Conservation (phyloP, 331 rosid genomes). For the Saraca asoca region DNA sequence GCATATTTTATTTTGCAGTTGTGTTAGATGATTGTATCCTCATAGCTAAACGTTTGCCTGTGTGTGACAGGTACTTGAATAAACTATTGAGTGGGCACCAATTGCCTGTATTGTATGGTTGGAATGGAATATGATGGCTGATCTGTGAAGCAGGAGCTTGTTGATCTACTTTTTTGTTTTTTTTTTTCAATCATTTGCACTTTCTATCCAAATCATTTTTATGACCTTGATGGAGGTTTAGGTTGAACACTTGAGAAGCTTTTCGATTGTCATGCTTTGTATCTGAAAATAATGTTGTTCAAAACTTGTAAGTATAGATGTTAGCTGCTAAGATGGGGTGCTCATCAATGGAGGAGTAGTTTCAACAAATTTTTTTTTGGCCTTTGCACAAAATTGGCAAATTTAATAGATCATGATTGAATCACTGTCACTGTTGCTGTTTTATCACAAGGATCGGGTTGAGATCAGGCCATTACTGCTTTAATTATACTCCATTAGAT, state of each 20-base stretch:
- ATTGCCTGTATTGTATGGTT: conserved; percentile 19
- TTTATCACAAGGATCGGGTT: background rate
- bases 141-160: conserved; percentile 38
- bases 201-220: background rate
- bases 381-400: background rate
- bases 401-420: background rate
- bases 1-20: no score
- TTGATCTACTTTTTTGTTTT: background rate
- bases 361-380: background rate
- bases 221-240: conserved; percentile 19
- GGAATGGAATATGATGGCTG: conserved; percentile 23
- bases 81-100: conserved; percentile 1
- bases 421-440: background rate
- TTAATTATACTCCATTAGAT: background rate
- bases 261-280: conserved; percentile 17
- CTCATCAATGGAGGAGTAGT: background rate
- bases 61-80: conserved; percentile 36
- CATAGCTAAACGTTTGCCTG: background rate
- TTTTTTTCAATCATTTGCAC: background rate
- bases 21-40: no score
- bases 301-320: background rate
- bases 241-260: background rate
- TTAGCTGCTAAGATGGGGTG: background rate
- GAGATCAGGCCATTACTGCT: background rate
- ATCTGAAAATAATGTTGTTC: conserved; percentile 6